Evolutionary conservation across 371 early-diverging fungal genomes (phyloP), one percentile per base, ranked within the genome.

Genomic region (Zancudomyces culisetae): DNA sequence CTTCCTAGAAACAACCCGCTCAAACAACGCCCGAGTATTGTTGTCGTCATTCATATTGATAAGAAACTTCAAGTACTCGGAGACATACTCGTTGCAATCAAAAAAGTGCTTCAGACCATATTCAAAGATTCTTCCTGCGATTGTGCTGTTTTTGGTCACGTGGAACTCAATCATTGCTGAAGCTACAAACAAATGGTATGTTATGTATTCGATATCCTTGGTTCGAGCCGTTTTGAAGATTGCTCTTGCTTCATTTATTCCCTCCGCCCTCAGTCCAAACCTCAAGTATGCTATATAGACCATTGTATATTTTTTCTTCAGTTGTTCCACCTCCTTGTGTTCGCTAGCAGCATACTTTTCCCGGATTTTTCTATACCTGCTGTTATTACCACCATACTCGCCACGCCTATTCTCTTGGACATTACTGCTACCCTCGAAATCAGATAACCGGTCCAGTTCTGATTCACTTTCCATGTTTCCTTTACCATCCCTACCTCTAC

Each of bases 121-220:
- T 59, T 89, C 87, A 64, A 96, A 91, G n/a, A 96, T 79, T 55
- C 82, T 83, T 45, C 85, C 87, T 0, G 94, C 90, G 52, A 93
- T 75, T 2, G 57, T 68, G 0, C 80, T 66, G 54, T 89, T 86
- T 64, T 90, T 89, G 55, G 79, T 86, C 54, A 81, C 77, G 58
- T 91, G 84, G 61, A 84, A 88, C 69, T 95, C 96, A 85, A 93
- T 84, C 51, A 89, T 58, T 2, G 93, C 96, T 69, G 68, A 41
- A 3, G 51, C 52, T 20, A 55, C 81, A 66, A 79, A 91, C 2
- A 94, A 75, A 54, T 91, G 90, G 59, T 82, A 81, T 2, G 87
- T 85, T 30, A 68, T 48, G 24, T 61, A 57, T 8, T 79, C 75
- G 45, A 81, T 64, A 2, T 68, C 66, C 12, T 82, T 76, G 48